A percentile compares a stretch with the other conserved stretches of the same genome.
phyloP scores from a whole-genome alignment of 495 filamentous ascomycete species.

The Parmelia sp. region DNA sequence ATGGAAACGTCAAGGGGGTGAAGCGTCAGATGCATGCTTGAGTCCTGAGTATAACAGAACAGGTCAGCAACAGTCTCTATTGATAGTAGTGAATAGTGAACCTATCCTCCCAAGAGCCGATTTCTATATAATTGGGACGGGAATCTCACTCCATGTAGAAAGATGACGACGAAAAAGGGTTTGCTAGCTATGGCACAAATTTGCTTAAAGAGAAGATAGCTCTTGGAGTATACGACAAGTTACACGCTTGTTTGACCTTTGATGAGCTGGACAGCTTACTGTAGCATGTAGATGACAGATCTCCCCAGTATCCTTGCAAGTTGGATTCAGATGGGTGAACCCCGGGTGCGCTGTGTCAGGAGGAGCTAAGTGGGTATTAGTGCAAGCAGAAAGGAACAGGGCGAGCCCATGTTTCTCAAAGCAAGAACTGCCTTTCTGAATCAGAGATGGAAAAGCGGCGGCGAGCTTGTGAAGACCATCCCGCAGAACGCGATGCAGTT shows the following conservation, averaged over 20 bases:
- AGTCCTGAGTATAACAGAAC: slow-evolving; percentile 39
- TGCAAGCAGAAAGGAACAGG: slow-evolving; percentile 47
- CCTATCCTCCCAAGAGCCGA: not conserved
- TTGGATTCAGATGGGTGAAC: slow-evolving; percentile 45
- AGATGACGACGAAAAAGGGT: not conserved
- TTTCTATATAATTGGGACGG: not conserved
- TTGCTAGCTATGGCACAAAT: not conserved
- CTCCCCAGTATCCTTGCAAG: slow-evolving; percentile 57
- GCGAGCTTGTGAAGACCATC: slow-evolving; percentile 46
- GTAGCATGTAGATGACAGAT: slow-evolving; percentile 71
- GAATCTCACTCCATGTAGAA: not conserved
- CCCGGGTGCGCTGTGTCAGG: slow-evolving; percentile 37
- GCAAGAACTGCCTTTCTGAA: slow-evolving; percentile 60
- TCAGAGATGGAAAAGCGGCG: slow-evolving; percentile 38
- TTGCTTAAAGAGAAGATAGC: not conserved
- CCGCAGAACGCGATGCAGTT: slow-evolving; percentile 48
- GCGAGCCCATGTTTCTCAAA: slow-evolving; percentile 76
- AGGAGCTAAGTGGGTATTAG: slow-evolving; percentile 26
- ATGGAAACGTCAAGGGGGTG: slow-evolving; percentile 72
- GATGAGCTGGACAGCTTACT: slow-evolving; percentile 14
- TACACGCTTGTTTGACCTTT: not conserved
- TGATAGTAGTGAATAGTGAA: not conserved
- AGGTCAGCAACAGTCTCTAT: slow-evolving; percentile 7
- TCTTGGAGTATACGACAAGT: not conserved
- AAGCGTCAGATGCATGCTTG: slow-evolving; percentile 68